Evolutionary conservation across 768 basidiomycete genomes (phyloP).

Genomic region (Neoboletus magnificus): DNA sequence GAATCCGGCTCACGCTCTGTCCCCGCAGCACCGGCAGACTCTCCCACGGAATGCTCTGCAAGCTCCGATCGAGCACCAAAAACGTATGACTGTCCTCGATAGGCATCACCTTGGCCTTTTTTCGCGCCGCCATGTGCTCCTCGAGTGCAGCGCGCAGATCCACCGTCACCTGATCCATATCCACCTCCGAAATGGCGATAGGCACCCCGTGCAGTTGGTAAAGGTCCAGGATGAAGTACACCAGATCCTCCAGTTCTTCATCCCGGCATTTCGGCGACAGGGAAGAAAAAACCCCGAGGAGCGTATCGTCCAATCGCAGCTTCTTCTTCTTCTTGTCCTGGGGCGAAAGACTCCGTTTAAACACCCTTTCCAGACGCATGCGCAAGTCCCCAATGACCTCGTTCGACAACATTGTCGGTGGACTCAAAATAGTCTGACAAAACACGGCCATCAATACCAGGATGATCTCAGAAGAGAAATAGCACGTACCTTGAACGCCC

Average conservation of each 20-base stretch:
- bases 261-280: slow-evolving; percentile 80
- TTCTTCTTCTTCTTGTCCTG: slow-evolving; percentile 59
- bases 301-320: slow-evolving; percentile 62
- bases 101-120: slow-evolving; percentile 29
- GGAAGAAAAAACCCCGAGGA: slow-evolving; percentile 85
- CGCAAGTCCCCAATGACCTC: slow-evolving; percentile 57
- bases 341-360: slow-evolving; percentile 58
- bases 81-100: slow-evolving; percentile 71
- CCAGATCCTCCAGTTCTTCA: slow-evolving; percentile 93
- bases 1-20: slow-evolving; percentile 88
- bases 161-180: slow-evolving; percentile 84
- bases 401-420: slow-evolving; percentile 39
- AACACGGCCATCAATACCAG: background rate
- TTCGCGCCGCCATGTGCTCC: slow-evolving; percentile 51
- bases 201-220: slow-evolving; percentile 92
- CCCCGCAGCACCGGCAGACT: slow-evolving; percentile 84
- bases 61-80: slow-evolving; percentile 83
- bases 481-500: slow-evolving; percentile 84
- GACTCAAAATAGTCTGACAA: slow-evolving; percentile 57
- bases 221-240: slow-evolving; percentile 90
- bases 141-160: slow-evolving; percentile 78
- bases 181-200: slow-evolving; percentile 87
- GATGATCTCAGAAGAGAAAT: background rate
- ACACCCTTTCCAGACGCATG: slow-evolving; percentile 68
- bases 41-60: slow-evolving; percentile 94